Conservation (phyloP, 1,139 yeast species). For the Hyphopichia buzzinii region DNA sequence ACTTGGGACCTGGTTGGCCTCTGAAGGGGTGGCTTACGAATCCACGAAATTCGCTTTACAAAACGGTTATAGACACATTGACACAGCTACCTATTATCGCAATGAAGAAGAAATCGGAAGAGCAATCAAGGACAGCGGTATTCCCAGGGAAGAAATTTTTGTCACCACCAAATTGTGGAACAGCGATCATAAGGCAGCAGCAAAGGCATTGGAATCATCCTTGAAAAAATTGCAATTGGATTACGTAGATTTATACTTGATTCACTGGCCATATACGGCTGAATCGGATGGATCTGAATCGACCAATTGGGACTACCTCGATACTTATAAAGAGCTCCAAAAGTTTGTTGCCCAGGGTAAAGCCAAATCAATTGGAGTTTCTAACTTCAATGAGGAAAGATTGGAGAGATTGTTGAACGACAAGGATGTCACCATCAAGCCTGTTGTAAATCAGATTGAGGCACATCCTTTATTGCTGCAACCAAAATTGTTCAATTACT, state of each 20-base stretch:
- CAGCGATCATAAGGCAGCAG: constrained; percentile 60
- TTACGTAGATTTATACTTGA: constrained; percentile 77
- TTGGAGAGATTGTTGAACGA: constrained; percentile 46
- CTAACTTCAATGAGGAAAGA: constrained; percentile 50
- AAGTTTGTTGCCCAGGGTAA: constrained; percentile 56
- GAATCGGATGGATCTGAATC: constrained; percentile 26
- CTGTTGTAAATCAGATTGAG: constrained; percentile 59
- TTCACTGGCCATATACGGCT: constrained; percentile 83
- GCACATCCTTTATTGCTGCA: constrained; percentile 61
- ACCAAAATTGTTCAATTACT: constrained; percentile 42
- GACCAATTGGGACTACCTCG: constrained; percentile 52
- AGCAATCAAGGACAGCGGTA: constrained; percentile 61
- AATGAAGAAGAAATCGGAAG: constrained; percentile 70
- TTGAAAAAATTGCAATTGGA: constrained; percentile 68
- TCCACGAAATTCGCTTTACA: constrained; percentile 64
- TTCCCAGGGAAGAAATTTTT: constrained; percentile 69
- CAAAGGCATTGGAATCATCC: constrained; percentile 57
- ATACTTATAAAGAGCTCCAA: constrained; percentile 73
- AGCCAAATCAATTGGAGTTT: constrained; percentile 59
- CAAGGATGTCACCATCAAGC: constrained; percentile 35
- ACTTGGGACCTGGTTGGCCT: constrained; percentile 77
- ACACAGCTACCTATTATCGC: constrained; percentile 67
- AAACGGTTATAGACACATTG: constrained; percentile 76
- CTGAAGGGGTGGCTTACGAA: constrained; percentile 56
- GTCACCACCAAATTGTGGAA: constrained; percentile 83